Evolutionary conservation across 192 early-diverging fungal species (phyloP).

Genomic region (Backusella circina): DNA sequence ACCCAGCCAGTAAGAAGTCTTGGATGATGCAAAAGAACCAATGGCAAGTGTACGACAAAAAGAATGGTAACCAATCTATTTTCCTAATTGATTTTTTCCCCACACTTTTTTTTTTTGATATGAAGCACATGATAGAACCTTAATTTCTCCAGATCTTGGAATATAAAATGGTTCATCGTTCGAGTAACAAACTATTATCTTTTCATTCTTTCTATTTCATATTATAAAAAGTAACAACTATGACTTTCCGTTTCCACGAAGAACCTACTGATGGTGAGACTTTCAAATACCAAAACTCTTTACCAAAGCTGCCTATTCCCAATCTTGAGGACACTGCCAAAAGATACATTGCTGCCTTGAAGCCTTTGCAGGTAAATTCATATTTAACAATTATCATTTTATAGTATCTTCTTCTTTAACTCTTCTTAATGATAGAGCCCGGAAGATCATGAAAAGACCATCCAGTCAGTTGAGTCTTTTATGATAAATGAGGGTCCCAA

Average conservation of each 20-base stretch:
- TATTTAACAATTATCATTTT: slow-evolving; percentile 38
- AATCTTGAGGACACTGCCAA: slow-evolving; percentile 44
- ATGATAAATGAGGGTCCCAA: slow-evolving; percentile 43
- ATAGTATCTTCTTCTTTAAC: no score
- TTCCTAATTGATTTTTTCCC: slow-evolving; percentile 8
- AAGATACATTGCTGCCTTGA: slow-evolving; percentile 45
- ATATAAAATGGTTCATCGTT: background rate
- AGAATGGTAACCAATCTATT: background rate
- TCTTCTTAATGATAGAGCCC: slow-evolving; percentile 28
- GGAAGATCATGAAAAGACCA: slow-evolving; percentile 41
- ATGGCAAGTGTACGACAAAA: background rate
- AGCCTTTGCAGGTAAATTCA: slow-evolving; percentile 55
- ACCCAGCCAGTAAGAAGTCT: background rate
- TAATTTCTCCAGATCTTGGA: background rate
- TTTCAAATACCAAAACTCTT: slow-evolving; percentile 55
- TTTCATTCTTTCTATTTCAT: background rate
- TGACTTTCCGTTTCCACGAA: background rate
- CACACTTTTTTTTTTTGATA: slow-evolving; percentile 12
- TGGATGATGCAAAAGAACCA: background rate
- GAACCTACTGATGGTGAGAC: slow-evolving; percentile 34
- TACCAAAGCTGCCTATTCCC: slow-evolving; percentile 60
- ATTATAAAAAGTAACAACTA: background rate
- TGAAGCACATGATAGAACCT: background rate
- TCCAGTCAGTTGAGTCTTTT: slow-evolving; percentile 34
- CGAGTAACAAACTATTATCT: background rate